A percentile compares a stretch with the other conserved stretches of the same genome.
Conservation (phyloP, 441 rosid species). For the Adansonia gregorii region DNA sequence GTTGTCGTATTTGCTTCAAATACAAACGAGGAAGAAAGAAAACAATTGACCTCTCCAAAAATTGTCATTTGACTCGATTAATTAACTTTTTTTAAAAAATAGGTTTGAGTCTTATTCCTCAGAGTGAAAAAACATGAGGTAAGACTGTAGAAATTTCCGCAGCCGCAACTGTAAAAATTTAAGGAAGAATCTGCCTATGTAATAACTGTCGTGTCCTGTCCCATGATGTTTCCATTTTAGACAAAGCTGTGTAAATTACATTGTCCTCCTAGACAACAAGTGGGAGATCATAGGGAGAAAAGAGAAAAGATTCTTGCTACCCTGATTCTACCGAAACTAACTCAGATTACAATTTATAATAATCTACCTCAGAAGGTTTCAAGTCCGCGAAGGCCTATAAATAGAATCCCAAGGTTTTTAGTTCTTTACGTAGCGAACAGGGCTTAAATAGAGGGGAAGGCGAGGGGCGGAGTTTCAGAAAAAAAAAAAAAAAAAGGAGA, state of each 20-base stretch:
- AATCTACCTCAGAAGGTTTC: neutral
- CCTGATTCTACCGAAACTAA: constrained; percentile 13
- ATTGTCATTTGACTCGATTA: neutral
- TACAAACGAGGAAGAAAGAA: neutral
- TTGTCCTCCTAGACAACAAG: neutral
- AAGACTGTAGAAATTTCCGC: neutral
- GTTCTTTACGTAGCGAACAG: neutral
- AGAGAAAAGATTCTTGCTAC: neutral
- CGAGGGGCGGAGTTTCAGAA: constrained; percentile 10
- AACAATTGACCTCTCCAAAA: neutral
- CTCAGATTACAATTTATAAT: neutral
- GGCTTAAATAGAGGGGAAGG: neutral
- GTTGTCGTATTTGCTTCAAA: neutral
- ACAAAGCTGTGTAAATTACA: neutral
- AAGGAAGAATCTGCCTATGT: neutral
- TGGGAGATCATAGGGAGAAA: neutral
- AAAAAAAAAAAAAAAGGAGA: neutral
- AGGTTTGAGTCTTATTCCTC: neutral
- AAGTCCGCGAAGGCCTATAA: constrained; percentile 39
- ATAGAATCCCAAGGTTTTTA: neutral
- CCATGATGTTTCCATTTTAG: constrained; percentile 4
- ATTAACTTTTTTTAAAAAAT: too few relatives aligned
- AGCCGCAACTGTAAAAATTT: neutral
- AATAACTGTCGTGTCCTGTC: neutral
- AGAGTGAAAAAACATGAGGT: neutral